phyloP scores from a whole-genome alignment of 2,329 filamentous ascomycete genomes.

The Dryadomyces quercivorus region DNA sequence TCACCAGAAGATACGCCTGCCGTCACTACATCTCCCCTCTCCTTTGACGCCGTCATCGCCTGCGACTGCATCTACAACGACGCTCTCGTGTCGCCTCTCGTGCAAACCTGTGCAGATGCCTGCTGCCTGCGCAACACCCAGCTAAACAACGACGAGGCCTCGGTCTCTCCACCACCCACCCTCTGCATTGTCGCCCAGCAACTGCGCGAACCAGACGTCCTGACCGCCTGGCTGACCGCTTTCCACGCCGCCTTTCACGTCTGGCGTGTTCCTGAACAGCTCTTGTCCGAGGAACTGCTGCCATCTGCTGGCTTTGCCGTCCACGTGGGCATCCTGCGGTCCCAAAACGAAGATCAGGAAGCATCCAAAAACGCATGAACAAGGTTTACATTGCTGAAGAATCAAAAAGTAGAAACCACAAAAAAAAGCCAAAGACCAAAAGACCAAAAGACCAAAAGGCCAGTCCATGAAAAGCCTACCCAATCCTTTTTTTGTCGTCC shows the following conservation, averaged over 20 bases:
- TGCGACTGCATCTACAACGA: slow-evolving; percentile 97
- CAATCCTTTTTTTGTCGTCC: background rate
- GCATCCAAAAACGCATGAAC: too few relatives aligned
- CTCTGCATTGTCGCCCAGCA: slow-evolving; percentile 82
- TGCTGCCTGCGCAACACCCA: slow-evolving; percentile 43
- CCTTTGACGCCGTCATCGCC: slow-evolving; percentile 63
- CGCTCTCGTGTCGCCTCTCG: slow-evolving; percentile 65
- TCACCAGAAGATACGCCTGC: background rate
- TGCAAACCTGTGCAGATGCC: slow-evolving; percentile 66
- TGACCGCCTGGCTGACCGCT: slow-evolving; percentile 64
- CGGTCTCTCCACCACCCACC: slow-evolving; percentile 31
- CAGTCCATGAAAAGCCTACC: background rate
- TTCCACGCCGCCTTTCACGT: slow-evolving; percentile 57
- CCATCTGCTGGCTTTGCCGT: slow-evolving; percentile 66
- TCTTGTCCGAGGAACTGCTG: slow-evolving; percentile 46
- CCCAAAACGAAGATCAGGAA: too few relatives aligned
- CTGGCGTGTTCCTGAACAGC: slow-evolving; percentile 61
- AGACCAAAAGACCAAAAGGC: too few relatives aligned
- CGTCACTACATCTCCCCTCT: slow-evolving; percentile 18
- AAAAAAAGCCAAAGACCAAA: too few relatives aligned
- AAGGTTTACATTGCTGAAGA: too few relatives aligned
- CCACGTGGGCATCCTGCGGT: slow-evolving; percentile 56
- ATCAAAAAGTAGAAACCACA: too few relatives aligned
- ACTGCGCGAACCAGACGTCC: slow-evolving; percentile 71
- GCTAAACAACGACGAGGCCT: slow-evolving; percentile 1